phyloP scores from a whole-genome alignment of 257 asterid species.

The Solanum appendiculatum region DNA sequence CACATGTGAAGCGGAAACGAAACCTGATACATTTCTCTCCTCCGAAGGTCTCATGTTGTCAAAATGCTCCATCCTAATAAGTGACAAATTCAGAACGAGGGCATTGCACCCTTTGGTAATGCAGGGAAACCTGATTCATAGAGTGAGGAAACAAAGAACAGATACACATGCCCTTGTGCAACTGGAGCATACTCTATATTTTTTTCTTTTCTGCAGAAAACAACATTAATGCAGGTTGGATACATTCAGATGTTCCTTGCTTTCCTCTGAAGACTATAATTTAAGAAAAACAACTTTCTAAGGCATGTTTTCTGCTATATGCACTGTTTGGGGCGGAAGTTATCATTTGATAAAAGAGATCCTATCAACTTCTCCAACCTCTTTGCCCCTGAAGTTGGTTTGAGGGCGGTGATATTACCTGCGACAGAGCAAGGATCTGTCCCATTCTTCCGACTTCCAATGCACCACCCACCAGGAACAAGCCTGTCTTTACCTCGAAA shows the following conservation, averaged over 20 bases:
- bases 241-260: background rate
- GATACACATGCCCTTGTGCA: background rate
- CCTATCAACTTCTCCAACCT: slow-evolving; percentile 60
- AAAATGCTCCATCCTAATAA: background rate
- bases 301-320: slow-evolving; percentile 19
- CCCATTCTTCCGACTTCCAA: slow-evolving; percentile 54
- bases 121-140: background rate
- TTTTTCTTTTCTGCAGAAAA: background rate
- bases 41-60: background rate
- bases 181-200: background rate
- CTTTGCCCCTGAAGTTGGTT: slow-evolving; percentile 73
- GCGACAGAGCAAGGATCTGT: slow-evolving; percentile 72
- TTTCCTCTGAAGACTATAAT: slow-evolving; percentile 1
- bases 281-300: slow-evolving; percentile 2
- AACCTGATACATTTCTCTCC: background rate
- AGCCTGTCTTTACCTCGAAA: slow-evolving; percentile 52
- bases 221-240: background rate
- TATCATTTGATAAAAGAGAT: slow-evolving; percentile 43
- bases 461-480: slow-evolving; percentile 95
- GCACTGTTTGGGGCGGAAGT: slow-evolving; percentile 78
- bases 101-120: background rate
- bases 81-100: background rate
- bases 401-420: slow-evolving; percentile 54
- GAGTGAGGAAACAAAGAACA: background rate
- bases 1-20: background rate